Evolutionary conservation across 257 asterid genomes (phyloP), one percentile per base, ranked within the genome.

Genomic region (Henckelia pumila): DNA sequence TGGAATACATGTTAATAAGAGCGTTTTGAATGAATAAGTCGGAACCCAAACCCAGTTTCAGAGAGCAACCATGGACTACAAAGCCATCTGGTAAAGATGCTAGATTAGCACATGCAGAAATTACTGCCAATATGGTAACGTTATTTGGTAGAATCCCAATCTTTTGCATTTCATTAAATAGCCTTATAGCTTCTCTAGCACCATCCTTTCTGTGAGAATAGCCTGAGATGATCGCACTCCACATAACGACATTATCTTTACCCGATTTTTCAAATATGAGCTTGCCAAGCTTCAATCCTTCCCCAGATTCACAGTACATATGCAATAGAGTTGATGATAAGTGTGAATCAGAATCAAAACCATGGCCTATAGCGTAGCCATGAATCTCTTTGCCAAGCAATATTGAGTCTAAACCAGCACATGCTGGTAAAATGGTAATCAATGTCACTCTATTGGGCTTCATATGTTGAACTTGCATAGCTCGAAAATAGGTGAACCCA

Each of bases 181-280:
- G 79, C 66, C 63, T 33, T 30, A 86, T 60, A 68, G 92, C 92
- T 84, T 82, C 85, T 71, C 61, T 73, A 22, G 75, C 84, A 66
- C 61, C 64, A 40, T 73, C 71, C 69, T 61, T 76, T 24, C 74
- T 71, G 47, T 40, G 79, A 16, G 95, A 78, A 79, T 83, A 81
- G 66, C 86, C 81, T 22, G 78, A 76, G 55, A 88, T 84, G 65
- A 90, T 77, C 19, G 90, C 72, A 77, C 92, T 90, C 97, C 97
- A 88, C 79, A 81, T 73, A 37, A 86, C 92, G n/a, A 84, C 71
- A 64, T 81, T 91, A 73, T 86, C 83, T 21, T 60, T 76, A 37
- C 40, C 56, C 59, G 80, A 78, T 78, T 79, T 79, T 29, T 81
- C 77, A 17, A 88, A 90, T 73, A 86, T 68, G 44, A 37, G 68